Percentiles rank a stretch among this genome's conserved stretches.
These are phyloP conservation scores for Daldinia sp. DNA, from an alignment of 2,329 filamentous ascomycete species.

Conservation along the genomic window DNA sequence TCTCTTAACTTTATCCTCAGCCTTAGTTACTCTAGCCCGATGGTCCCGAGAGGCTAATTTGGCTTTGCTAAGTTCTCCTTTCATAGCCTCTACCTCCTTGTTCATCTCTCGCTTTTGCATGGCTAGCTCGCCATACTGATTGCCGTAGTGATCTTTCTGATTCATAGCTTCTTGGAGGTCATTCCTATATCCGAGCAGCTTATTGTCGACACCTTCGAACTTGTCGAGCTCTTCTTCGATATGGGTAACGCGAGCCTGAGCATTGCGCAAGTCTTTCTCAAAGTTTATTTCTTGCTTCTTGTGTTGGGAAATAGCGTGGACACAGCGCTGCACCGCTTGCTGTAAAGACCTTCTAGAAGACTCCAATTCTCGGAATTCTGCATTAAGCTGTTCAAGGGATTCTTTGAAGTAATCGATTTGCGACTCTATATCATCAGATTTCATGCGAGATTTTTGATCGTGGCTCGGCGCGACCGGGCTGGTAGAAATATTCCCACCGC, in stretches of 20 bases:
- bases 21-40: slow-evolving; percentile 62
- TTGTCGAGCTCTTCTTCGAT: slow-evolving; percentile 69
- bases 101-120: slow-evolving; percentile 60
- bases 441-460: slow-evolving; percentile 73
- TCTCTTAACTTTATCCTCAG: slow-evolving; percentile 60
- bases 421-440: slow-evolving; percentile 71
- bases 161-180: slow-evolving; percentile 63
- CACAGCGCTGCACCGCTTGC: slow-evolving; percentile 58
- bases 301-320: slow-evolving; percentile 55
- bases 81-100: slow-evolving; percentile 52
- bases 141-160: slow-evolving; percentile 58
- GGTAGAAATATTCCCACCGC: slow-evolving; percentile 48
- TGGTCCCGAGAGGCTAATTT: slow-evolving; percentile 50
- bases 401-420: slow-evolving; percentile 66
- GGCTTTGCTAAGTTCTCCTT: slow-evolving; percentile 46
- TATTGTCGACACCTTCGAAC: slow-evolving; percentile 73
- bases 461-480: slow-evolving; percentile 55
- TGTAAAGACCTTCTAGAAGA: slow-evolving; percentile 57
- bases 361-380: slow-evolving; percentile 62
- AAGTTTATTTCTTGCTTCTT: slow-evolving; percentile 53
- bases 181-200: slow-evolving; percentile 65
- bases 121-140: slow-evolving; percentile 62
- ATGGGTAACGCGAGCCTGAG: slow-evolving; percentile 65
- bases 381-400: slow-evolving; percentile 60
- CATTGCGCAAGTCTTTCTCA: slow-evolving; percentile 63